phyloP scores from a whole-genome alignment of 192 early-diverging fungal genomes.

The Backusella macrospora region DNA sequence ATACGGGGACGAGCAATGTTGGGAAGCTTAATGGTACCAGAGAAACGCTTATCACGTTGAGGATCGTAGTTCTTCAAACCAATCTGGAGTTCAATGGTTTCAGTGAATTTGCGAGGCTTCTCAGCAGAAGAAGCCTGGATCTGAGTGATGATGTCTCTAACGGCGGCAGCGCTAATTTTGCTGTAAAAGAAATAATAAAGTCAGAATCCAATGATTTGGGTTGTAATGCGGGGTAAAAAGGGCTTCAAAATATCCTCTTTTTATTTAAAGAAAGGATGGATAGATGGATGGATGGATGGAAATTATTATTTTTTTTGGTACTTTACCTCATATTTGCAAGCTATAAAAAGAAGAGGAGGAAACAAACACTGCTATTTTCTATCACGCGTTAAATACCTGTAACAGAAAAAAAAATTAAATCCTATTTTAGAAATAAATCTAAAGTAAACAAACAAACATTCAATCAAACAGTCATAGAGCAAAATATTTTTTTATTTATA shows the following conservation, averaged over 20 bases:
- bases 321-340: slow-evolving; percentile 33
- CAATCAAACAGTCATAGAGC: too few species aligned
- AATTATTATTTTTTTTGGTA: too few species aligned
- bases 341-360: slow-evolving; percentile 5
- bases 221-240: background rate
- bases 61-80: slow-evolving; percentile 99
- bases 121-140: slow-evolving; percentile 79
- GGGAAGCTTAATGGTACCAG: slow-evolving; percentile 91
- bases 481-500: too few species aligned
- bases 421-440: background rate
- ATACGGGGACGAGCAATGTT: slow-evolving; percentile 93
- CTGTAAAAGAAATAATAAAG: slow-evolving; percentile 31
- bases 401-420: background rate
- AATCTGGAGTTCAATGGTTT: slow-evolving; percentile 97
- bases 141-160: slow-evolving; percentile 75
- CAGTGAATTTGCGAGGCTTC: slow-evolving; percentile 94
- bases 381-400: slow-evolving; percentile 12
- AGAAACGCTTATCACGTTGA: slow-evolving; percentile 99
- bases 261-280: too few species aligned
- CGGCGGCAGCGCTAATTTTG: slow-evolving; percentile 88
- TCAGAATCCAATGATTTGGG: background rate
- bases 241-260: background rate
- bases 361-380: background rate
- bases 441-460: slow-evolving; percentile 4
- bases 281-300: slow-evolving; percentile 30